Percentiles rank a stretch among this genome's conserved stretches.
Conservation (phyloP, 345 rosid genomes). For the Citrus inodora region DNA sequence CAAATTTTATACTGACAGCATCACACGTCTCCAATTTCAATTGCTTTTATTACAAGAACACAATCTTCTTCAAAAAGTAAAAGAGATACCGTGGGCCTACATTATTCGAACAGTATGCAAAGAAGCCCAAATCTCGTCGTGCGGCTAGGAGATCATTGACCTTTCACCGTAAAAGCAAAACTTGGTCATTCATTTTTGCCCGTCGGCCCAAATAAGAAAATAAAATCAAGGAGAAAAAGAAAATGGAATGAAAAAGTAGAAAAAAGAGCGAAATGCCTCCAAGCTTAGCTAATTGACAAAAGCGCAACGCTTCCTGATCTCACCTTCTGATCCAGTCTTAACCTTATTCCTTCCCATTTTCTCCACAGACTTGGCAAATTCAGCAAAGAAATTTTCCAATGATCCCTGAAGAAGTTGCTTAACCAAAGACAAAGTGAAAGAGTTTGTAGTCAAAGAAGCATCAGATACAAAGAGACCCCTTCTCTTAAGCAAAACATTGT, state of each 20-base stretch:
- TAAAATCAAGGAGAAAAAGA: background rate
- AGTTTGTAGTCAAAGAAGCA: constrained; percentile 56
- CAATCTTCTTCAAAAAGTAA: background rate
- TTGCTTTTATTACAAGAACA: background rate
- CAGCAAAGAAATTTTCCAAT: constrained; percentile 38
- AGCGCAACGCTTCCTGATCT: constrained; percentile 71
- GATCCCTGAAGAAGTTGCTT: constrained; percentile 54
- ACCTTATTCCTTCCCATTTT: constrained; percentile 68
- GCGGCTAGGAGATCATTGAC: background rate
- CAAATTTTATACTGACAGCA: too few relatives aligned
- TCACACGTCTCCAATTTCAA: background rate
- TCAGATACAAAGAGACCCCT: constrained; percentile 81
- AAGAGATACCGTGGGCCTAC: background rate
- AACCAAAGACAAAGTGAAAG: constrained; percentile 40
- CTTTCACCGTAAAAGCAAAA: background rate
- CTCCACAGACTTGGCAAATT: constrained; percentile 73
- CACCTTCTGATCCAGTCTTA: constrained; percentile 62
- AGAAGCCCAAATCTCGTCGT: background rate
- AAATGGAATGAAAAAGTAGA: background rate
- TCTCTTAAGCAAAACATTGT: constrained; percentile 45
- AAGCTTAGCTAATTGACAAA: constrained; percentile 43
- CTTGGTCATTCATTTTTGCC: background rate
- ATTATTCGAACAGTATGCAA: background rate
- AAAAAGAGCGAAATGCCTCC: background rate
- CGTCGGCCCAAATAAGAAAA: background rate